Base-by-base conservation (phyloP, 306 rosid species). In the Quillaja saponaria region DNA sequence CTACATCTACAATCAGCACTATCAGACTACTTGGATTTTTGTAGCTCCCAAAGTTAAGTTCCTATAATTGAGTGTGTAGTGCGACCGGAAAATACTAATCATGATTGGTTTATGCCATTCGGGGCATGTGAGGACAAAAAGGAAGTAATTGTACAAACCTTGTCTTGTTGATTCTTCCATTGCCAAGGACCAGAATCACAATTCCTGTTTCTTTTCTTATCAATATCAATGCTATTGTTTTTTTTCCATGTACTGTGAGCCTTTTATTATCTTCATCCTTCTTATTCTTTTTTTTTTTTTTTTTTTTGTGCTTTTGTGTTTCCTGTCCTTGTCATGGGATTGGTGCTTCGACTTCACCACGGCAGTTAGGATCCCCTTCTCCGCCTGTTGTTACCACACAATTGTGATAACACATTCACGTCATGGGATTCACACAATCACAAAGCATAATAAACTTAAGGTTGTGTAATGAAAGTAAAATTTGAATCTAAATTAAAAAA, bases 351-450 rank as follows among this genome's bases (percentile, higher is more conserved):
- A 51, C 67, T 61, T 77, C 20, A 3, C 49, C 13, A 13, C 51
- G 8, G 57, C 18, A 46, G 71, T 71, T 7, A 34, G 33, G 7
- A 42, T 66, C 57, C 78, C 78, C 61, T 46, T 72, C 66, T 78
- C 82, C 1, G 61, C 75, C 82, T 68, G 55, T 62, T 6, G 37
- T 44, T 21, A 42, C 34, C 49, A 19, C 11, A 14, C 28, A 63
- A n/a, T 5, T 56, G 63, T 16, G 16, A 17, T 15, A 37, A 6
- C 16, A 38, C 4, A 37, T 18, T 3, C 34, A 39, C 16, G 34
- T 19, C 28, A 12, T 28, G 12, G 34, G 18, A 38, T 17, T 13
- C 14, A 39, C 33, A 18, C 28, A 15, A 13, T 19, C 14, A 58
- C 31, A 58, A 38, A 0, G 45, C 18, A 54, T 18, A n/a, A 3